Base-by-base conservation (phyloP, 164 flowering plant genomes). In the Santalum album region DNA sequence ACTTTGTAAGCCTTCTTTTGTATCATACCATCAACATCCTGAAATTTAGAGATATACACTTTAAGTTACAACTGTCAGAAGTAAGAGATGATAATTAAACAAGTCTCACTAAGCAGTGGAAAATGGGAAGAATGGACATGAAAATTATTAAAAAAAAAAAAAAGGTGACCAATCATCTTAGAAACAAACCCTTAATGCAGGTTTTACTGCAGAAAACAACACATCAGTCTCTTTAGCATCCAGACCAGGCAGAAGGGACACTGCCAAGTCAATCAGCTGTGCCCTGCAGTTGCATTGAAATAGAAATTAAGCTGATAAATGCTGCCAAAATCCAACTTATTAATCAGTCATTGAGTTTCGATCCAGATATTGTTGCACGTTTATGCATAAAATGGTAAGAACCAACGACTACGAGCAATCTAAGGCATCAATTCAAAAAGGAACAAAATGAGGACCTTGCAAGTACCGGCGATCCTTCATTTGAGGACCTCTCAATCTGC, bases 1-100 rank as follows among this genome's bases (percentile, higher is more conserved):
- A 80, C 88, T 74, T 84, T 94, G 69, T 90, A 94, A 26, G 95
- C 96, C 72, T 86, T 90, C 73, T 90, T 94, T 74, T 94, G 97
- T 58, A 90, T 61, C 61, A 81, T 36, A 61, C 96, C 79, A 36
- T 82, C 88, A 48, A 6, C 60, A 59, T 82, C 91, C 97, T 90
- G 81, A 68, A 78, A 61, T 43, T 26, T 20, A 57, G 40, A 42
- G 57, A 54, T 19, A 59, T 45, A 32, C 36, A 6, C 43, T 40
- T 38, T 20, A 35, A n/a, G n/a, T n/a, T n/a, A 48, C 55, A 12
- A 40, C 25, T 51, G 25, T 51, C 15, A 11, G 25, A 44, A 54
- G 21, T 39, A 22, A 16, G 47, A 12, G 12, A 39, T 32, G 46
- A 46, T 39, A 51, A 56, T 10, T 17, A 50, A 49, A 53, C 20